Conservation (phyloP, 192 early-diverging fungal genomes). For the Cetraspora pellucida region DNA sequence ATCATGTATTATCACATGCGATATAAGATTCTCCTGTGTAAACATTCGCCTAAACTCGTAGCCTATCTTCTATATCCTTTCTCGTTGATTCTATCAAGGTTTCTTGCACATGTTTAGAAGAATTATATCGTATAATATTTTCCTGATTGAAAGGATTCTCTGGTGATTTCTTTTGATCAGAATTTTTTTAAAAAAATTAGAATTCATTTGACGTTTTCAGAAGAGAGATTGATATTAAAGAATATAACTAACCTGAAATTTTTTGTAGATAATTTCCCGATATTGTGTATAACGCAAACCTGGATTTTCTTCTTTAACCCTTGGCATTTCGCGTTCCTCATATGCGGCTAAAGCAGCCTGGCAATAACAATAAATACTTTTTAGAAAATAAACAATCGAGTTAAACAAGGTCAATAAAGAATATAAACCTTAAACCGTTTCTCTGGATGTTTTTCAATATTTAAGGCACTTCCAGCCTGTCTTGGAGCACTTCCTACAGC, state of each 20-base stretch:
- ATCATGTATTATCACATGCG: too few relatives aligned
- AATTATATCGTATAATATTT: conserved; percentile 70
- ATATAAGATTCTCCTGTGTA: background rate
- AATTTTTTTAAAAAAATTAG: background rate
- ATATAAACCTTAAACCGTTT: conserved; percentile 66
- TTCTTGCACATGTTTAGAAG: conserved; percentile 63
- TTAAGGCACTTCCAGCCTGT: conserved; percentile 44
- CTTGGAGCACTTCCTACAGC: conserved; percentile 29
- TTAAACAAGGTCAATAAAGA: background rate
- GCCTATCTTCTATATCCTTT: conserved; percentile 53
- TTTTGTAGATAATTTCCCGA: conserved; percentile 80
- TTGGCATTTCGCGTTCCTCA: conserved; percentile 71
- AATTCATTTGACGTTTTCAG: background rate
- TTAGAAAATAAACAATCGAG: background rate
- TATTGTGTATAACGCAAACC: conserved; percentile 76
- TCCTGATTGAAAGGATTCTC: conserved; percentile 82
- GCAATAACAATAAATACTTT: conserved; percentile 7
- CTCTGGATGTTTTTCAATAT: conserved; percentile 88
- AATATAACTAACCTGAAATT: conserved; percentile 48
- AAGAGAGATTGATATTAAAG: background rate
- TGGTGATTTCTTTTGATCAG: conserved; percentile 61
- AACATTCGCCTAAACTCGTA: conserved; percentile 56
- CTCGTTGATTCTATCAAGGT: conserved; percentile 50
- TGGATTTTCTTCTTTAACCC: conserved; percentile 79
- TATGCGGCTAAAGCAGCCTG: conserved; percentile 69